Evolutionary conservation across 805 yeast genomes (phyloP), one percentile per base, ranked within the genome.

Genomic region (Debaryomyces tyrocola): DNA sequence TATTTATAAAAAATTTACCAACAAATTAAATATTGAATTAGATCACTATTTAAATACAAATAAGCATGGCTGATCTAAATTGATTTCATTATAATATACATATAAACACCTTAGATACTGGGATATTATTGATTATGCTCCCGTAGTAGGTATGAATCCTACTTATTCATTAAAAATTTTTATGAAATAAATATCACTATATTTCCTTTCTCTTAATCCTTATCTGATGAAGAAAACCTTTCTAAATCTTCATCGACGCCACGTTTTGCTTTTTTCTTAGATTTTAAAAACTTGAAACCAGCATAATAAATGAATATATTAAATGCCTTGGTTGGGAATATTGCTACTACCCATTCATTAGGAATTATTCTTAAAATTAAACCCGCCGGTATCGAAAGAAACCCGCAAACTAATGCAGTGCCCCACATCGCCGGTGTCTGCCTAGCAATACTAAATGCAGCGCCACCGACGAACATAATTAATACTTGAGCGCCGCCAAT

Each of bases 401-500:
- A 62, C 27, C 98, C 98, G 69, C 95, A 82, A 21, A 87, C 59
- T 4, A 92, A 67, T 0, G 98, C 94, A 2, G 90, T 83, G 1
- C 80, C 94, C 99, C 99, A 95, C 87, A 84, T 83, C 1, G 82
- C 82, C 6, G 87, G 86, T 0, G 96, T 85, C 67, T 87, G 95
- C 51, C 85, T 77, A 2, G 80, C 81, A 53, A 91, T 77, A 6
- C 91, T 82, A 68, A 94, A 94, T 0, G 99, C 97, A 36, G 92
- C 87, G 46, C 99, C 99, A 45, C 99, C 99, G 52, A 89, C 92
- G 67, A 84, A 87, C 98, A 94, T 94, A 57, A 94, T 92, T 44
- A 92, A 66, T 3, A 90, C 73, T 70, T 94, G 99, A 67, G 83
- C 80, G 4, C 87, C 91, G 27, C 84, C 94, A 65, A 94, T 90